Evolutionary conservation across 1,139 yeast genomes (phyloP), one percentile per base, ranked within the genome.

Genomic region (Scheffersomyces titani): DNA sequence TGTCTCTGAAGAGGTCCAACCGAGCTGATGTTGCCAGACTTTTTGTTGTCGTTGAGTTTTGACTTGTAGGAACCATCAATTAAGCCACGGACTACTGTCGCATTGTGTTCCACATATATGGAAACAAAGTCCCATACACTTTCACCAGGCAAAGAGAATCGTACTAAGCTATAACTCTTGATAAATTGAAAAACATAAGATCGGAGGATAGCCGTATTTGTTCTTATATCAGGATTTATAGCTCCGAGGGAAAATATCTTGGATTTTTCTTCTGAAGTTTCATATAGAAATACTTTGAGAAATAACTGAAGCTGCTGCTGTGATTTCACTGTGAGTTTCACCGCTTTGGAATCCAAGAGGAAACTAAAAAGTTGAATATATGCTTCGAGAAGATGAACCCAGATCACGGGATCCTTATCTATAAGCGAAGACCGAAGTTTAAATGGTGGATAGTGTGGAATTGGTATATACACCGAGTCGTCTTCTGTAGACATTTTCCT

Each of bases 381-480:
- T 4, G 84, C 84, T 61, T 87, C 90, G 18, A 89, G 72, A 40
- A 88, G 72, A 68, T 88, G 92, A 3, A 82, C 88, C 92, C 93
- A 89, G 11, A 89, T 89, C 44, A 89, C 92, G 0, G 96, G 96
- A 66, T 89, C 96, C 63, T 85, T 88, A 65, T 89, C 94, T 9
- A 88, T 87, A 64, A 89, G 75, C 9, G 91, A 86, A 0, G 93
- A 89, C 48, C 94, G 75, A 44, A 89, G 78, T 59, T 83, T 81
- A 71, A 89, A 88, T 1, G 92, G 92, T 3, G 94, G 94, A 59
- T 84, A 89, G 48, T 83, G 82, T 5, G 90, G 90, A 16, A 89
- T 83, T 1, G 91, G 91, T 13, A 86, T 73, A 49, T 67, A 61
- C 5, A 62, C 49, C n/a, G 53, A 53, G 44, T 60, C 63, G 22